Evolutionary conservation across 1,284 basidiomycete species (phyloP).

Genomic region (Cryptococcus jaspeensis): DNA sequence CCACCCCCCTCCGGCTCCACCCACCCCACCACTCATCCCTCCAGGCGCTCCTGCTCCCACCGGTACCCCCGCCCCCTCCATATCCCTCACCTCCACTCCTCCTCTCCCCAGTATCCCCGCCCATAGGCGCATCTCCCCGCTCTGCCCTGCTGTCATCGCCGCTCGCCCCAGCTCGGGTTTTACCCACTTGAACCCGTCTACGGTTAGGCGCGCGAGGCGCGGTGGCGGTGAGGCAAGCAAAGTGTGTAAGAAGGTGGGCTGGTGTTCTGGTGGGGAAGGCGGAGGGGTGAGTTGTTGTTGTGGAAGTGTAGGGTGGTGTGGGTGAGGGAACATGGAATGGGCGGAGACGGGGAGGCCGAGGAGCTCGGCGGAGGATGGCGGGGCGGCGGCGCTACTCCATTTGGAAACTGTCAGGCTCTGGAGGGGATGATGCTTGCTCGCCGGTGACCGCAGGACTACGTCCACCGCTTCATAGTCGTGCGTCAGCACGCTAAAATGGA

Average conservation of each 20-base stretch:
- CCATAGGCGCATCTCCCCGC: slow-evolving; percentile 42
- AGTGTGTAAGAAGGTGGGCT: slow-evolving; percentile 17
- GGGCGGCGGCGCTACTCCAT: slow-evolving; percentile 14
- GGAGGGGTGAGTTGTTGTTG: neutral
- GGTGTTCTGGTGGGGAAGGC: neutral
- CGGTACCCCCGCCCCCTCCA: slow-evolving; percentile 32
- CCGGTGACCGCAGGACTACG: slow-evolving; percentile 5
- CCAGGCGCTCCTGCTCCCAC: neutral
- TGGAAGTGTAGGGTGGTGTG: neutral
- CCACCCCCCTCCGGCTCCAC: slow-evolving; percentile 5
- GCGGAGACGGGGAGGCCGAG: neutral
- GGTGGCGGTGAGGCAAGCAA: slow-evolving; percentile 10
- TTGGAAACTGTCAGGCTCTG: slow-evolving; percentile 66
- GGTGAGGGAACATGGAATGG: neutral
- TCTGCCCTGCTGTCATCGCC: slow-evolving; percentile 40
- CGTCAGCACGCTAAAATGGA: slow-evolving; percentile 32
- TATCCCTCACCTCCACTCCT: slow-evolving; percentile 39
- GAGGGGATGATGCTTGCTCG: slow-evolving; percentile 54
- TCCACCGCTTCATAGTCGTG: slow-evolving; percentile 21
- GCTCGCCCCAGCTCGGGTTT: slow-evolving; percentile 31
- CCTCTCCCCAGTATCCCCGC: slow-evolving; percentile 20
- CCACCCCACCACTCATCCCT: neutral
- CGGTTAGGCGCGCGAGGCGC: slow-evolving; percentile 19
- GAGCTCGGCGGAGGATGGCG: neutral
- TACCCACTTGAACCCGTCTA: slow-evolving; percentile 47